Evolutionary conservation across 139 green algal species (phyloP).

Genomic region (Chara braunii): DNA sequence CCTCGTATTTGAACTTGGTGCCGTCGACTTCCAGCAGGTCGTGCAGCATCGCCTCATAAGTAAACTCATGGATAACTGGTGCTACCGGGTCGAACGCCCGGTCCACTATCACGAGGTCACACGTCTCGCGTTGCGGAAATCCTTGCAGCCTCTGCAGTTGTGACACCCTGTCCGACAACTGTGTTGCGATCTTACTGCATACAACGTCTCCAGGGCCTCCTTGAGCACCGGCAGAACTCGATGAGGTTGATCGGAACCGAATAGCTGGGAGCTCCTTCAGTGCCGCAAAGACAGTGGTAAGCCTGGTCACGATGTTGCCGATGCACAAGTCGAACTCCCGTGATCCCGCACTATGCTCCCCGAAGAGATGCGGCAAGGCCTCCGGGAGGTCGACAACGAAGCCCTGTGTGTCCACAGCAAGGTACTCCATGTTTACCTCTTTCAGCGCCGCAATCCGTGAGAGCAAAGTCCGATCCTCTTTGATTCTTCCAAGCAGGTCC

Average conservation of each 20-base stretch:
- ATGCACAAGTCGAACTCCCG: constrained; percentile 14
- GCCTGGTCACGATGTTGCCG: constrained; percentile 19
- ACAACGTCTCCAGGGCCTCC: constrained; percentile 6
- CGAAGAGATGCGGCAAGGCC: constrained; percentile 25
- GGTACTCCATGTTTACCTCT: constrained; percentile 40
- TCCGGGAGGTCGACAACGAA: constrained; percentile 63
- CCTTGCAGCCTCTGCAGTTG: constrained; percentile 22
- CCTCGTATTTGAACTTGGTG: constrained; percentile 45
- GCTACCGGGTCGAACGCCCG: constrained; percentile 59
- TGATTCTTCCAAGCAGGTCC: constrained; percentile 32
- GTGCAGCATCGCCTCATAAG: constrained; percentile 87
- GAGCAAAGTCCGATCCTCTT: constrained; percentile 28
- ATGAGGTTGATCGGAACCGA: constrained; percentile 27
- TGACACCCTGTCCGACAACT: constrained; percentile 21
- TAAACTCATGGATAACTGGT: constrained; percentile 95
- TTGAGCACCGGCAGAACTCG: neutral
- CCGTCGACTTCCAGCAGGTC: constrained; percentile 64
- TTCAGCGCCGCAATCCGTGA: constrained; percentile 7
- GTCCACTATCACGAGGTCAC: constrained; percentile 87
- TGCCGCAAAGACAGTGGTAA: constrained; percentile 35
- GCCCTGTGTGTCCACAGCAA: constrained; percentile 59
- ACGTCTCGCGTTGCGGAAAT: constrained; percentile 24
- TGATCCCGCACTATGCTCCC: neutral
- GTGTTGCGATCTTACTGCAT: constrained; percentile 19
- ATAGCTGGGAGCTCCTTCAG: constrained; percentile 40